phyloP scores from a whole-genome alignment of 129 eudicot species.

The Tanacetum coccineum region DNA sequence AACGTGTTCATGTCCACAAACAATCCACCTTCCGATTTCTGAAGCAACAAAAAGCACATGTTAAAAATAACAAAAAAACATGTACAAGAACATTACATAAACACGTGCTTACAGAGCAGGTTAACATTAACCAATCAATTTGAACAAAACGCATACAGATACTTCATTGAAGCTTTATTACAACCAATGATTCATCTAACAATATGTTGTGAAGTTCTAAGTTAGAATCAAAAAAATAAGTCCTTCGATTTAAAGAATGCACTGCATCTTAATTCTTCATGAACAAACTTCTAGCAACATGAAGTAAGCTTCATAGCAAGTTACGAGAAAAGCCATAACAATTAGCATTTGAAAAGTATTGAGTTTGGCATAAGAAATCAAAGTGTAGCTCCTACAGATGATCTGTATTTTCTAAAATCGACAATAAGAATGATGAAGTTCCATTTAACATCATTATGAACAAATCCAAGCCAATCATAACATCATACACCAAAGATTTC shows the following conservation, averaged over 20 bases:
- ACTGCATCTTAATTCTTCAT: no score
- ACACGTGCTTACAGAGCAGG: not conserved
- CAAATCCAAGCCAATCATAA: slow-evolving; percentile 7
- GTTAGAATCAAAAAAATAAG: no score
- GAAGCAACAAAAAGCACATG: slow-evolving; percentile 21
- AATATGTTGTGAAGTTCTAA: not conserved
- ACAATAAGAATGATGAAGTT: slow-evolving; percentile 1
- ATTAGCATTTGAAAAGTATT: not conserved
- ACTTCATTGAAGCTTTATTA: not conserved
- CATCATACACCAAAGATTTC: not conserved
- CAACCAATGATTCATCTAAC: not conserved
- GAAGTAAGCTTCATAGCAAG: not conserved
- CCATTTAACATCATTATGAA: slow-evolving; percentile 11
- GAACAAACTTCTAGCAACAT: not conserved
- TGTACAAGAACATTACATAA: slow-evolving; percentile 7
- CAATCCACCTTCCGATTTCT: slow-evolving; percentile 95
- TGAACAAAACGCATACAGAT: not conserved
- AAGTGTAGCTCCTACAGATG: slow-evolving; percentile 4
- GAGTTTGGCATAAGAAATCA: not conserved
- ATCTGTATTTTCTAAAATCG: not conserved
- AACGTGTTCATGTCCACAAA: slow-evolving; percentile 86
- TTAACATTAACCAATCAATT: not conserved
- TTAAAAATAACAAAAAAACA: not conserved
- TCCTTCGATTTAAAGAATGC: no score
- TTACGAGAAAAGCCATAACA: not conserved